Conservation (phyloP, 225 moss, liverwort and hornwort species). For the Antitrichia curtipendula region DNA sequence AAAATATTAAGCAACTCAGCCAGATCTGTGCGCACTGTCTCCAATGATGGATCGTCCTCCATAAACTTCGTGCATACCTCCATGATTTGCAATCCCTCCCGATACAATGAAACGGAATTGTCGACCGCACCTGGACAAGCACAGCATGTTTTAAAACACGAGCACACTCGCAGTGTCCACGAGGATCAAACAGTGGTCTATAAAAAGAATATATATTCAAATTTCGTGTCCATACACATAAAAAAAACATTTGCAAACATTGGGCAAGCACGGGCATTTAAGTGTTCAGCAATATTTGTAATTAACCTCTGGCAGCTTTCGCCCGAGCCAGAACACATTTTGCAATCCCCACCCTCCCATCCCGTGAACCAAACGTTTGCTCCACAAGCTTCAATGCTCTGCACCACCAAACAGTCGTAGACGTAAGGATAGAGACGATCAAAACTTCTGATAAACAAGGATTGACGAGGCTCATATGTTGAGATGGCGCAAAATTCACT, state of each 20-base stretch:
- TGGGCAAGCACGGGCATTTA: background rate
- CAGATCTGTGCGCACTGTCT: constrained; percentile 76
- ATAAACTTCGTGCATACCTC: constrained; percentile 61
- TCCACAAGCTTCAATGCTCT: constrained; percentile 71
- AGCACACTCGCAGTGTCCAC: background rate
- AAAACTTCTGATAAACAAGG: background rate
- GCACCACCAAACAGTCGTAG: background rate
- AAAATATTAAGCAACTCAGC: constrained; percentile 69
- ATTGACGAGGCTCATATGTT: background rate
- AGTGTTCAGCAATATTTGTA: background rate
- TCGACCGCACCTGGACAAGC: constrained; percentile 56
- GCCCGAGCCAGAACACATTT: constrained; percentile 70
- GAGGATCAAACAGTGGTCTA: background rate
- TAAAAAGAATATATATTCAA: background rate
- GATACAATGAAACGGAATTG: constrained; percentile 63
- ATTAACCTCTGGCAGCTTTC: constrained; percentile 49
- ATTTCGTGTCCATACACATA: background rate
- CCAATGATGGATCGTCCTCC: constrained; percentile 67
- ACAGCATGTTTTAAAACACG: background rate
- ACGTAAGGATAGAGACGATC: background rate
- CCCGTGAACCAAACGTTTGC: constrained; percentile 44
- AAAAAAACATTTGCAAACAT: background rate
- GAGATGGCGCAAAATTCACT: background rate
- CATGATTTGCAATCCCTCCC: constrained; percentile 60
- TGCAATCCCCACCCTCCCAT: constrained; percentile 81